These are phyloP conservation scores for Aspergillus floridensis DNA, from an alignment of 2,329 filamentous ascomycete species.

Conservation along the genomic window DNA sequence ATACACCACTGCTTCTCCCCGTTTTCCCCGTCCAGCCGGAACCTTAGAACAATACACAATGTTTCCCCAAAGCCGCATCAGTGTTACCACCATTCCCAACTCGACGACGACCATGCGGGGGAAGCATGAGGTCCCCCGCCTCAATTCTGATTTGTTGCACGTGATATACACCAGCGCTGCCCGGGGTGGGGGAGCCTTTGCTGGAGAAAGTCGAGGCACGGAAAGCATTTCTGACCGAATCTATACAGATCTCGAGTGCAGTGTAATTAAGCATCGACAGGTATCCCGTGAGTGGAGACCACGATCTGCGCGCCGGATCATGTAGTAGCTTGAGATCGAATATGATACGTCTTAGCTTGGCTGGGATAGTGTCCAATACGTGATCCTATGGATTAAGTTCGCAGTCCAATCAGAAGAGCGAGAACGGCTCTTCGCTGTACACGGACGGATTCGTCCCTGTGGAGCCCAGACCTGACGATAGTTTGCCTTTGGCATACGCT, in stretches of 20 bases:
- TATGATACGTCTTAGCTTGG: constrained; percentile 21
- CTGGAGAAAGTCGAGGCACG: neutral
- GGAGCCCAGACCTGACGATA: neutral
- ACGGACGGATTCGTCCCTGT: neutral
- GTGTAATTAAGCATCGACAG: constrained; percentile 29
- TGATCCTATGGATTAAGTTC: constrained; percentile 21
- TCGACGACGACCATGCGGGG: constrained; percentile 7
- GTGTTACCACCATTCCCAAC: constrained; percentile 4
- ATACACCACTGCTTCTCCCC: constrained; percentile 15
- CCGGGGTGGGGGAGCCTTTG: neutral
- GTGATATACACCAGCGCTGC: constrained; percentile 3
- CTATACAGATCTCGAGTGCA: constrained; percentile 2
- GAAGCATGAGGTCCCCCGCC: neutral
- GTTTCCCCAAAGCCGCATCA: constrained; percentile 14
- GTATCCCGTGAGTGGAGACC: constrained; percentile 21
- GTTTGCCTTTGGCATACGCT: neutral
- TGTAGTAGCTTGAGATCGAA: constrained; percentile 12
- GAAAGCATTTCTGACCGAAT: neutral
- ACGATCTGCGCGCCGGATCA: constrained; percentile 11
- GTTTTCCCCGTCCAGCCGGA: constrained; percentile 24
- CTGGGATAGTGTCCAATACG: constrained; percentile 13
- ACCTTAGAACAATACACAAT: constrained; percentile 16
- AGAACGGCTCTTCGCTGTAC: neutral
- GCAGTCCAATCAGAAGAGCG: constrained; percentile 27
- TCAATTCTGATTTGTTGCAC: neutral